These are phyloP conservation scores for Senecio squalidus DNA, from an alignment of 140 eudicot species.

Conservation along the genomic window DNA sequence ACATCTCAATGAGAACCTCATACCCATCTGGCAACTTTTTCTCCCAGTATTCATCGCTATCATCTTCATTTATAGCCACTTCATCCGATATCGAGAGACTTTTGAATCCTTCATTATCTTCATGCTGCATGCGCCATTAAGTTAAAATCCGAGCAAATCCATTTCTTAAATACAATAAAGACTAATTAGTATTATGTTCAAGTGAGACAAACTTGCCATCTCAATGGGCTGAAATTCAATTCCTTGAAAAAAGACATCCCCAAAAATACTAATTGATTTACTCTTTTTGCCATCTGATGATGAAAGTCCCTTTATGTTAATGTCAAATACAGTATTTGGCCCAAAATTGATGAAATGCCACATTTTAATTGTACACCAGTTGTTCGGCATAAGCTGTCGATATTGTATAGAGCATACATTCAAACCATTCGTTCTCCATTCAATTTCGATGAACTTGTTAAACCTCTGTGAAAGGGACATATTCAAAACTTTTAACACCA, in stretches of 20 bases:
- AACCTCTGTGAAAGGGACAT: too few species aligned
- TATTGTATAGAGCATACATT: background rate
- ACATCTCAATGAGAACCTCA: background rate
- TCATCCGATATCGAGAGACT: background rate
- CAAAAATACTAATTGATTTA: too few species aligned
- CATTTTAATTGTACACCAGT: conserved; percentile 1
- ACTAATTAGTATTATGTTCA: too few species aligned
- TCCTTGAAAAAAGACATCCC: too few species aligned
- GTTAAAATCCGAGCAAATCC: too few species aligned
- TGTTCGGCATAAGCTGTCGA: background rate
- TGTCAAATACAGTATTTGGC: too few species aligned
- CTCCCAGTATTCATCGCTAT: background rate
- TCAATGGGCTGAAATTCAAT: too few species aligned
- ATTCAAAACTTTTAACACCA: background rate
- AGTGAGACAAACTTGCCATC: too few species aligned
- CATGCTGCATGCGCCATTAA: background rate
- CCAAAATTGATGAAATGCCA: background rate
- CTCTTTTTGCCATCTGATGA: too few species aligned
- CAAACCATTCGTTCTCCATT: background rate
- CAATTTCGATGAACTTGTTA: background rate
- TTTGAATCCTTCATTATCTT: background rate
- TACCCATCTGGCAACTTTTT: conserved; percentile 19
- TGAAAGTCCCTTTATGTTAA: too few species aligned
- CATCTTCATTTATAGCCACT: background rate
- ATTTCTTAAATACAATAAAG: too few species aligned